These are phyloP conservation scores for Lagenaria siceraria DNA, from an alignment of 306 rosid genomes.

Conservation along the genomic window DNA sequence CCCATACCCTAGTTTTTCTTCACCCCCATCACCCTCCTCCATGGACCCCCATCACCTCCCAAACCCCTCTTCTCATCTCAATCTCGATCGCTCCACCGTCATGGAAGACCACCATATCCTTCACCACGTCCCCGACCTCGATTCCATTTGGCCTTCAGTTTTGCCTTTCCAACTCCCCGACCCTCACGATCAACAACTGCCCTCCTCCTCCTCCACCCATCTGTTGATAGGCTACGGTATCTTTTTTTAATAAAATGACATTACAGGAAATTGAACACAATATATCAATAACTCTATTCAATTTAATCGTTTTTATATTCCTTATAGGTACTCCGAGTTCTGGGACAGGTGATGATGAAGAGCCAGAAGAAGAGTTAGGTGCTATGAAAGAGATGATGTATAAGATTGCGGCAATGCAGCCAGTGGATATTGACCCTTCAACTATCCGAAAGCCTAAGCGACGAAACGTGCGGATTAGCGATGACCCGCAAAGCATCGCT, in stretches of 20 bases:
- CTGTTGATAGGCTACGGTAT: neutral
- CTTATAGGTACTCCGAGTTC: neutral
- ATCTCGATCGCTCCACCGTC: neutral
- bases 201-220: neutral
- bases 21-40: neutral
- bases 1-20: neutral
- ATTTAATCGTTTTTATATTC: neutral
- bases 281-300: no score
- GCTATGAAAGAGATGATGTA: slow-evolving; percentile 97
- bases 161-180: neutral
- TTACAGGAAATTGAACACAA: neutral
- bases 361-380: slow-evolving; percentile 59
- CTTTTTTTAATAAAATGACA: neutral
- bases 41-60: neutral
- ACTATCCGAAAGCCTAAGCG: slow-evolving; percentile 61
- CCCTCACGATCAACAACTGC: neutral
- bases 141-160: neutral
- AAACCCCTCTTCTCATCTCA: neutral
- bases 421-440: slow-evolving; percentile 84
- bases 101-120: neutral
- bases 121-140: neutral
- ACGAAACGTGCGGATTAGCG: slow-evolving; percentile 81
- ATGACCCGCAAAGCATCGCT: slow-evolving; percentile 85
- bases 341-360: neutral
- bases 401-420: slow-evolving; percentile 92